A percentile compares a stretch with the other conserved stretches of the same genome.
Conservation (phyloP, 495 filamentous ascomycete species). For the Penicillium mononematosum region DNA sequence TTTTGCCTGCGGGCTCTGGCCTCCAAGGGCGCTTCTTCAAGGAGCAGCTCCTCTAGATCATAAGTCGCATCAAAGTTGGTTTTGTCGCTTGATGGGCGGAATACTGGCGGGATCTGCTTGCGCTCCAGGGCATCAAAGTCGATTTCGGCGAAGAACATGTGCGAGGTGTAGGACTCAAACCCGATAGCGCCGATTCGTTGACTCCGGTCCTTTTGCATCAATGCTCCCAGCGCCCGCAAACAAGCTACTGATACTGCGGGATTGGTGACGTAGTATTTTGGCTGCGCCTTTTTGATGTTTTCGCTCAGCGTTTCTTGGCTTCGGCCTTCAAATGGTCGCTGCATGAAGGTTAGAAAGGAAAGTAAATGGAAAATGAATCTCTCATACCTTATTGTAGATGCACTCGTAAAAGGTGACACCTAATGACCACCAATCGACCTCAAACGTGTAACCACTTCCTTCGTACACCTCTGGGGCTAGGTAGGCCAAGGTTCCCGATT, state of each 20-base stretch:
- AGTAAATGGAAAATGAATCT: too few relatives aligned
- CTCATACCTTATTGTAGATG: slow-evolving; percentile 92
- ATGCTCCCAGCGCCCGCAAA: slow-evolving; percentile 76
- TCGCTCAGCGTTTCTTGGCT: slow-evolving; percentile 76
- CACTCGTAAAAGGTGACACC: slow-evolving; percentile 98
- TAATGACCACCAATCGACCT: slow-evolving; percentile 98
- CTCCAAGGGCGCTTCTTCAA: slow-evolving; percentile 95
- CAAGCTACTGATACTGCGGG: slow-evolving; percentile 85
- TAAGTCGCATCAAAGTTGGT: slow-evolving; percentile 99
- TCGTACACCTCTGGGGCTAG: slow-evolving; percentile 94
- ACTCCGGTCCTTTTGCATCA: slow-evolving; percentile 76
- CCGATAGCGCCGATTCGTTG: slow-evolving; percentile 76
- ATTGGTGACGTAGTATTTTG: slow-evolving; percentile 83
- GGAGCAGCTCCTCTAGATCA: slow-evolving; percentile 87
- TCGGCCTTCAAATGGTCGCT: slow-evolving; percentile 90
- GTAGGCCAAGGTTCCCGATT: slow-evolving; percentile 94
- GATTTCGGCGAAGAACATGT: slow-evolving; percentile 83
- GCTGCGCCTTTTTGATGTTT: slow-evolving; percentile 77
- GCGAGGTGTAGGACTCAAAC: slow-evolving; percentile 77
- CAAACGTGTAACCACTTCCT: slow-evolving; percentile 77
- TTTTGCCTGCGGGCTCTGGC: slow-evolving; percentile 90
- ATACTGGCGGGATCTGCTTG: slow-evolving; percentile 89
- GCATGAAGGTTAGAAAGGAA: slow-evolving; percentile 1
- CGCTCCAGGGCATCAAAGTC: slow-evolving; percentile 83
- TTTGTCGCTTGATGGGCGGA: slow-evolving; percentile 91